Evolutionary conservation across 352 stramenopile species (phyloP), one percentile per base, ranked within the genome.

Genomic region (Pythium apleroticum): DNA sequence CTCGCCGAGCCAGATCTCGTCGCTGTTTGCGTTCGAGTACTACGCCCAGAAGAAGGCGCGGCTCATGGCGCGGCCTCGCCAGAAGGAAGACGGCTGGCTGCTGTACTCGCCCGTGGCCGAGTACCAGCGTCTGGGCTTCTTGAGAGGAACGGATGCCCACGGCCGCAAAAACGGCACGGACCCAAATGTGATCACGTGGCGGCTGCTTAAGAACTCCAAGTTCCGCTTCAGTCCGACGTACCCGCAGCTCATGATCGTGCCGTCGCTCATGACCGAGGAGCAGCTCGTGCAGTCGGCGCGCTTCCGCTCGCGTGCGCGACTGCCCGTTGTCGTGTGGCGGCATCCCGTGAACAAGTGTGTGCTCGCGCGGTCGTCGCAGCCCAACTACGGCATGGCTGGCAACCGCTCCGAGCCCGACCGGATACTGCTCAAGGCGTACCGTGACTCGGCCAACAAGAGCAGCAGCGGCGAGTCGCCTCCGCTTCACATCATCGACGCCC

Each of bases 341-440:
- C 90, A 96, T 68, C 85, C 86, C 19, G 73, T 86, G 12, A 97
- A 98, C 72, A 97, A 97, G 54, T 95, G 90, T 25, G 89, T 95
- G 43, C 84, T 99, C n/a, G 97, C 93, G 68, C 84, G 97, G 39
- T 97, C 84, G 11, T 93, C 91, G 12, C 97, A 99, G 69, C 97
- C 97, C 3, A 98, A 98, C 69, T 97, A 98, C 35, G 97, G 97
- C n/a, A 88, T 99, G 63, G 87, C 94, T 41, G 94, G 95, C 24
- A 98, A 98, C 76, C 93, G 88, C 37, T 98, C 83, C 59, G 79
- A 90, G 19, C 82, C 90, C 1, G 97, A 99, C 73, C 93, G 98
- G 54, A 89, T 91, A 63, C 69, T 98, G 48, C 65, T 98, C 52
- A 81, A 84, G 52, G 82, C 81, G 41, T 90, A 95, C 71, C 81